A percentile compares a stretch with the other conserved stretches of the same genome.
phyloP scores from a whole-genome alignment of 208 protist species.

The Blechomonas ayalai region DNA sequence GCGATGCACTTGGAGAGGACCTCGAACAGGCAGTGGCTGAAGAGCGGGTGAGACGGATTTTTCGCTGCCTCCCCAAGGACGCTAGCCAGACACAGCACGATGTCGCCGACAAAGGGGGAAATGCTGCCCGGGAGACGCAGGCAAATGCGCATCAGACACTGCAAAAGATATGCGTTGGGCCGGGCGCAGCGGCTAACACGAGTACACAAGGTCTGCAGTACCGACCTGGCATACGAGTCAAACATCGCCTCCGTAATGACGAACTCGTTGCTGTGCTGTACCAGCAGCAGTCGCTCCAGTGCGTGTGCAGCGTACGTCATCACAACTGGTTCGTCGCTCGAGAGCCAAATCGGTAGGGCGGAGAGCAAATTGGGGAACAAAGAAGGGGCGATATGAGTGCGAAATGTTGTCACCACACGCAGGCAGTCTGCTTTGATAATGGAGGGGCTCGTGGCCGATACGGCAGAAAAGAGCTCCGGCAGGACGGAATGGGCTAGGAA shows the following conservation, averaged over 20 bases:
- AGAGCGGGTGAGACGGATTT: slow-evolving; percentile 93
- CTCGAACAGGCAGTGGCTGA: slow-evolving; percentile 97
- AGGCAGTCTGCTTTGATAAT: slow-evolving; percentile 95
- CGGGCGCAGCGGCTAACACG: slow-evolving; percentile 26
- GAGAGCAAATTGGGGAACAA: slow-evolving; percentile 46
- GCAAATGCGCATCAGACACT: slow-evolving; percentile 83
- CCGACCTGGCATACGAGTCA: slow-evolving; percentile 21
- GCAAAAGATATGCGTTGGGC: slow-evolving; percentile 91
- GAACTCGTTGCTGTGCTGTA: slow-evolving; percentile 25
- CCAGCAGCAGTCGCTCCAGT: slow-evolving; percentile 86
- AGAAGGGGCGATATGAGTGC: slow-evolving; percentile 65
- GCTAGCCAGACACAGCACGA: slow-evolving; percentile 38
- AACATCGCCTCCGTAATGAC: slow-evolving; percentile 44
- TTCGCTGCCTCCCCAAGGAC: slow-evolving; percentile 55
- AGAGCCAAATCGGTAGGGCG: slow-evolving; percentile 62
- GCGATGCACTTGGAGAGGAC: slow-evolving; percentile 89
- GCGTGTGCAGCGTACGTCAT: slow-evolving; percentile 91
- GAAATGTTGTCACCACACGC: slow-evolving; percentile 93
- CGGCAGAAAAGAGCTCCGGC: slow-evolving; percentile 66
- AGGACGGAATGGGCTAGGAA: slow-evolving; percentile 87
- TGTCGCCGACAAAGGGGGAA: slow-evolving; percentile 42
- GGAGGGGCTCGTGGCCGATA: slow-evolving; percentile 36
- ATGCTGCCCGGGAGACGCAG: slow-evolving; percentile 32
- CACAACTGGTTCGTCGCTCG: slow-evolving; percentile 71
- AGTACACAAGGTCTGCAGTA: slow-evolving; percentile 87